Conservation (phyloP, 441 rosid genomes). For the Gossypium aridum region DNA sequence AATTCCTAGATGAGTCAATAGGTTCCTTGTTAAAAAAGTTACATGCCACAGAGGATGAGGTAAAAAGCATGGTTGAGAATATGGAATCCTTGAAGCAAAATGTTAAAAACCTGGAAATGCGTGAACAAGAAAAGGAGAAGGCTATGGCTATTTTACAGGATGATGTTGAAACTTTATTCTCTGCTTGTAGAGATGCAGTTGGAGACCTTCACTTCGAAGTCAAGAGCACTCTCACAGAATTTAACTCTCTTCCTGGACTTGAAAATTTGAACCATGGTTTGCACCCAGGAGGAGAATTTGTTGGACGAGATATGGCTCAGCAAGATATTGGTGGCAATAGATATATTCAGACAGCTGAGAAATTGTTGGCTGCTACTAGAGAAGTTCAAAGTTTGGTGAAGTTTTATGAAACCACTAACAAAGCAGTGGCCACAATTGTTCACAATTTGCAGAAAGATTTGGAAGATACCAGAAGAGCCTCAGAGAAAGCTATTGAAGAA, state of each 20-base stretch:
- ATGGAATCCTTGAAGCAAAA: conserved; percentile 55
- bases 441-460: conserved; percentile 58
- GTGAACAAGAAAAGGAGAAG: conserved; percentile 46
- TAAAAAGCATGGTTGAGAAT: conserved; percentile 26
- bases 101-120: conserved; percentile 36
- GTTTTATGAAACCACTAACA: conserved; percentile 50
- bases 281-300: conserved; percentile 28
- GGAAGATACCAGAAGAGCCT: conserved; percentile 29
- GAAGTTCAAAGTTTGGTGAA: conserved; percentile 33
- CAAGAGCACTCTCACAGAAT: conserved; percentile 38
- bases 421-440: conserved; percentile 43
- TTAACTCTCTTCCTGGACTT: conserved; percentile 38
- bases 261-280: conserved; percentile 26
- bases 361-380: conserved; percentile 39
- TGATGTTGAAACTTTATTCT: conserved; percentile 40
- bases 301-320: conserved; percentile 29
- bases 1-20: conserved; percentile 40
- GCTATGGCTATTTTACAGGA: conserved; percentile 39
- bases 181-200: conserved; percentile 57
- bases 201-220: conserved; percentile 50
- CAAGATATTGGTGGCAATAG: conserved; percentile 29
- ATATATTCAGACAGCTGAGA: conserved; percentile 32
- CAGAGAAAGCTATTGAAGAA: conserved; percentile 43
- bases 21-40: conserved; percentile 40
- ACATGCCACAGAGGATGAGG: conserved; percentile 37